Conservation (phyloP, 305 asterid genomes). For the Rubia tinctorum region DNA sequence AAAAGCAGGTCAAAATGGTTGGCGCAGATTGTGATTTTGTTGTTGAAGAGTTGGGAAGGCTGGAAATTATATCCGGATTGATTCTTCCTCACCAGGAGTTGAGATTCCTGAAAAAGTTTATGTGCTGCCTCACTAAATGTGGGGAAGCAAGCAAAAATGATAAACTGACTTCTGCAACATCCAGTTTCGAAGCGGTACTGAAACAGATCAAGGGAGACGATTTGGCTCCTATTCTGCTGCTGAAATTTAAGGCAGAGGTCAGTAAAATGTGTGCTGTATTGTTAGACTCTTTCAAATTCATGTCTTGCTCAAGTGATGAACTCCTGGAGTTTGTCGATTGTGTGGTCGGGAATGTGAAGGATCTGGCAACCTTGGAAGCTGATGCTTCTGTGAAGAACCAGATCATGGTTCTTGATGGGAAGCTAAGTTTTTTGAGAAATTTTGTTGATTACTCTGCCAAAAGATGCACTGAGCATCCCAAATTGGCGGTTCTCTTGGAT, state of each 20-base stretch:
- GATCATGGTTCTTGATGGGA: background rate
- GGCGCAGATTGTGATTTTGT: background rate
- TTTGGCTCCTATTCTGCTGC: background rate
- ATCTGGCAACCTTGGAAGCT: background rate
- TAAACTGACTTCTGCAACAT: background rate
- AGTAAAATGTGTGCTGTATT: background rate
- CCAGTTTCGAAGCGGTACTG: background rate
- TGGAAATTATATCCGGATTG: background rate
- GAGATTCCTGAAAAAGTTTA: constrained; percentile 5
- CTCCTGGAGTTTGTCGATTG: background rate
- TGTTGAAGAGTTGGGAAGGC: background rate
- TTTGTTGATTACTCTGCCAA: background rate
- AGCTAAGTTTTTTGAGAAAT: background rate
- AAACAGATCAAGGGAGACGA: background rate
- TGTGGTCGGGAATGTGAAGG: background rate
- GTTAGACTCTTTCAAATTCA: background rate
- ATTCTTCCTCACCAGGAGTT: background rate
- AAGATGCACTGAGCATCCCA: background rate
- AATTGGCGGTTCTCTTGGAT: background rate
- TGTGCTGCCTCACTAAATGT: background rate
- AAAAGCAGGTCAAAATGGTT: too few relatives aligned
- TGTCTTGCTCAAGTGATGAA: background rate
- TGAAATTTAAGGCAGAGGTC: background rate
- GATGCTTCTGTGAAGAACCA: background rate
- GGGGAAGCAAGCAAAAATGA: background rate